These are phyloP conservation scores for Dactylellina drechsleri DNA, from an alignment of 2,329 filamentous ascomycete species.

Conservation along the genomic window DNA sequence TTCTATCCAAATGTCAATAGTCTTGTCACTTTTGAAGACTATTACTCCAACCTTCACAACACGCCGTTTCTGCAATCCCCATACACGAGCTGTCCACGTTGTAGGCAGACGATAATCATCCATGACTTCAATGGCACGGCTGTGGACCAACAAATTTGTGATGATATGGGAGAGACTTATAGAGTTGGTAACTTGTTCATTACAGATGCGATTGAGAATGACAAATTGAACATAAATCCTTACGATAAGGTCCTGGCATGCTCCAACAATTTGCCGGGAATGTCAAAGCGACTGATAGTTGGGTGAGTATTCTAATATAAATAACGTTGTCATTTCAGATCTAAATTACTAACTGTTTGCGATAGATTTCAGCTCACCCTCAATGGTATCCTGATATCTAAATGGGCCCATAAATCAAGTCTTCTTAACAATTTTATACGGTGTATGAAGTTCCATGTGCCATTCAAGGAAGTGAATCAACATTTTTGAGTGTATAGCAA, in stretches of 20 bases:
- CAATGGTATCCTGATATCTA: slow-evolving; percentile 42
- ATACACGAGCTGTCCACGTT: slow-evolving; percentile 32
- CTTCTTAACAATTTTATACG: too few species aligned
- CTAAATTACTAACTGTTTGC: neutral
- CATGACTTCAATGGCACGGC: slow-evolving; percentile 39
- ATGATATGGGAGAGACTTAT: slow-evolving; percentile 34
- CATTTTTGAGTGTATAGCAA: too few species aligned
- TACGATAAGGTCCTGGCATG: slow-evolving; percentile 35
- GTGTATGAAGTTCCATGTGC: too few species aligned
- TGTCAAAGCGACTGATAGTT: slow-evolving; percentile 29
- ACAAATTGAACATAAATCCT: slow-evolving; percentile 16
- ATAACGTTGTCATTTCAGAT: neutral
- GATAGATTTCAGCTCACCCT: slow-evolving; percentile 30
- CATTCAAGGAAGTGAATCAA: too few species aligned
- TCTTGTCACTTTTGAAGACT: slow-evolving; percentile 41
- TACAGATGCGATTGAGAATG: slow-evolving; percentile 29
- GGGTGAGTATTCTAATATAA: slow-evolving; percentile 24
- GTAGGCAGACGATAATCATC: slow-evolving; percentile 39
- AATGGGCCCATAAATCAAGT: neutral
- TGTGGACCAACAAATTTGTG: slow-evolving; percentile 38
- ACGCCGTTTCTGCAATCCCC: slow-evolving; percentile 23
- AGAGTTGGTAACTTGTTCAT: slow-evolving; percentile 33
- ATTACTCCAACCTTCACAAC: slow-evolving; percentile 18
- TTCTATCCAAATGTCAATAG: slow-evolving; percentile 33
- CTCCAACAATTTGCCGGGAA: slow-evolving; percentile 36